Conservation (phyloP, 2,329 filamentous ascomycete genomes). For the Beauveria medogensis region DNA sequence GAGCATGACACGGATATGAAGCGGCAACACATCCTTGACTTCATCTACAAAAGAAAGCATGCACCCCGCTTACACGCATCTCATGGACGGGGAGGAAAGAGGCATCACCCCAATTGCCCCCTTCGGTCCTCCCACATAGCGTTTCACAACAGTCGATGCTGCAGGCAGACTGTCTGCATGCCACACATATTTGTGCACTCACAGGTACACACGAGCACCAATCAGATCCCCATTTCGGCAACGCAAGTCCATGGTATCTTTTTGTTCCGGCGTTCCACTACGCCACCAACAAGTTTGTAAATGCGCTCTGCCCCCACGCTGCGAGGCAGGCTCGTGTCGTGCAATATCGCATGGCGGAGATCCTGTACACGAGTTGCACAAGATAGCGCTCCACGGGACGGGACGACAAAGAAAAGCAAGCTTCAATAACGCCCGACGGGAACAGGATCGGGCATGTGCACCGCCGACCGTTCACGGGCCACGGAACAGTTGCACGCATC, state of each 20-base stretch:
- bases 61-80: neutral
- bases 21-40: neutral
- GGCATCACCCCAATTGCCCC: neutral
- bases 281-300: neutral
- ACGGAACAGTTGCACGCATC: neutral
- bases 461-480: neutral
- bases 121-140: neutral
- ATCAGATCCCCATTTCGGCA: neutral
- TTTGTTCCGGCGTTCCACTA: neutral
- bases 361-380: neutral
- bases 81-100: constrained; percentile 1
- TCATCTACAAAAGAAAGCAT: neutral
- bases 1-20: neutral
- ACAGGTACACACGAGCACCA: neutral
- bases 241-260: neutral
- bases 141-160: neutral
- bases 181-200: neutral
- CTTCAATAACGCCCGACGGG: neutral
- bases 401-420: neutral
- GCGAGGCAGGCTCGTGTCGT: neutral
- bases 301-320: neutral
- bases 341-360: neutral
- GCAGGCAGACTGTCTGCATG: neutral
- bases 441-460: neutral
- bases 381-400: neutral